Base-by-base conservation (phyloP, 306 rosid species). In the Inga oerstediana region DNA sequence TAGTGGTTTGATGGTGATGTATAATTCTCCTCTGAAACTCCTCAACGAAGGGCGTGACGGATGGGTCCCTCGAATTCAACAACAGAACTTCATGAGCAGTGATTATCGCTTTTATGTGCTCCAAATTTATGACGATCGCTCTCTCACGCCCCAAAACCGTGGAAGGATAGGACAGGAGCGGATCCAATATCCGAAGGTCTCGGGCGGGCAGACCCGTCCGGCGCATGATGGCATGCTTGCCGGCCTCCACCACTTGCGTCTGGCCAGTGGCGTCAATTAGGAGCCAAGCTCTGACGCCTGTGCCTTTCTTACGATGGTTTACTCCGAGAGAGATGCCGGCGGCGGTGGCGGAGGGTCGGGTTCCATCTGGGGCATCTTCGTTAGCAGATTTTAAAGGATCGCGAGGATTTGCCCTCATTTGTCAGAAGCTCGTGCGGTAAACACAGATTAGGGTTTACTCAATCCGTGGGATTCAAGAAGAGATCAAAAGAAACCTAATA, bases 191-290 rank as follows among this genome's bases (percentile, higher is more conserved):
- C 27, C 99, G 93, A 3, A 96, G 97, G 82, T 96, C 97, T 2
- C 98, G 95, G 0, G 97, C 98, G 0, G 99, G 99, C 17, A 96
- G 88, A 0, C 99, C 98, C 7, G 99, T 96, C 5, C 98, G 94
- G 12, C 97, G 87, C 99, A 96, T 96, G 85, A 93, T 94, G 11
- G 92, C 86, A 67, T 96, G 98, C 75, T 96, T 96, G 2, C 99
- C 99, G 1, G 84, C 99, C 82, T 96, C 97, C 7, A 92, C 89
- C 27, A 94, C 91, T 77, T 92, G 90, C 3, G 91, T 87, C 14
- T 87, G 87, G 0, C 99, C 97, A 9, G 64, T 86, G 0, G 88
- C 83, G 81, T 96, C 97, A 1, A 96, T 72, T 0, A 92, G 74
- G 10, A 96, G 90, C 99, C 98, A 96, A 15, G 93, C 84, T 62